Evolutionary conservation across 2,329 filamentous ascomycete genomes (phyloP), one percentile per base, ranked within the genome.

Genomic region (Colletotrichum truncatum): DNA sequence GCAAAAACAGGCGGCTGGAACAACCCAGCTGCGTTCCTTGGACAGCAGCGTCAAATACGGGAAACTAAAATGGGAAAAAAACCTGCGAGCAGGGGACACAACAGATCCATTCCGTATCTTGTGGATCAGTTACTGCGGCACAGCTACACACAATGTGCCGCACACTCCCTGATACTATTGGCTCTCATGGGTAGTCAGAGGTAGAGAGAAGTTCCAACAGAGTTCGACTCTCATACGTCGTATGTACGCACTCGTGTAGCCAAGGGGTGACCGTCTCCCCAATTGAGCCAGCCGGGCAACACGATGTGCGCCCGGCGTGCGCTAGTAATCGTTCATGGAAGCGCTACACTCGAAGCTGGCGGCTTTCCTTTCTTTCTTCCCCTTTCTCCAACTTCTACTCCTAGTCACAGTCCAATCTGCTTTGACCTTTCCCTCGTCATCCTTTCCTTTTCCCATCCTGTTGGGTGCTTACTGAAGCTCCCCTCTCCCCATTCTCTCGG

Each of bases 101-200:
- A 43, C 53, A 30, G 41, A 25, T 34, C 53, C 53, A 56, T 56
- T 18, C 21, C 46, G 51, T 63, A 46, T 32, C 21, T 16, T 43
- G 57, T 66, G 63, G 63, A 66, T 36, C 63, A 58, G 51, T n/a
- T 18, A 39, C 34, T 38, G 36, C 63, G 51, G 57, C 56, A 51
- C 51, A 51, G 34, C 36, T 38, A 63, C 43, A 28, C 26, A 52
- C 14, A 48, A 26, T 51, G 49, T 10, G 39, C 28, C 14, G 34
- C 55, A 18, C 34, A 49, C 32, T 34, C 23, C 34, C 28, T 18
- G 38, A 32, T 28, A 28, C 60, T 25, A 65, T 49, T 54, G 48
- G 41, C 18, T 46, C 57, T 55, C 30, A 23, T 36, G 6, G n/a
- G 25, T 14, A 18, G 48, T 49, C 49, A 61, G 32, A 49, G 32